A percentile compares a stretch with the other conserved stretches of the same genome.
These are phyloP conservation scores for Hapsidospora chrysogenum DNA, from an alignment of 495 filamentous ascomycete species.

Conservation along the genomic window DNA sequence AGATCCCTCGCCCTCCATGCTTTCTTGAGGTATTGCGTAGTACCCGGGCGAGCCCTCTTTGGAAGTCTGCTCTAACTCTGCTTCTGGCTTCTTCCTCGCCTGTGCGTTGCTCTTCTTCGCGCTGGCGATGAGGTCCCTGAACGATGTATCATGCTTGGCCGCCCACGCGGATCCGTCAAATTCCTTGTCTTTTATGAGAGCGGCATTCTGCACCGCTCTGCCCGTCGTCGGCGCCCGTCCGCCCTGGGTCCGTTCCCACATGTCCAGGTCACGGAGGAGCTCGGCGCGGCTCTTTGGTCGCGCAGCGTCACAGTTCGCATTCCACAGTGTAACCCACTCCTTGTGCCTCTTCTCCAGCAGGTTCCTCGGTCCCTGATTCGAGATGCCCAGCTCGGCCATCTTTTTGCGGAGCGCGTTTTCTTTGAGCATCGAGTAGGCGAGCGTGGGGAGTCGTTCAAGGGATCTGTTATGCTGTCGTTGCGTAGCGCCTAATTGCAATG, in stretches of 20 bases:
- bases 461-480: neutral
- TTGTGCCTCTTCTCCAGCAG: constrained; percentile 65
- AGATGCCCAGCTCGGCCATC: constrained; percentile 67
- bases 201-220: constrained; percentile 7
- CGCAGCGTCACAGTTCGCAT: constrained; percentile 83
- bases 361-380: constrained; percentile 43
- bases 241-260: constrained; percentile 69
- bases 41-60: no score
- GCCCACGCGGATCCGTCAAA: constrained; percentile 73
- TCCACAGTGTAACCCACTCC: constrained; percentile 93
- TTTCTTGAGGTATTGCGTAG: no score
- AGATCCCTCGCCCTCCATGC: no score
- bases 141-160: constrained; percentile 50
- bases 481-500: no score
- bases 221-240: constrained; percentile 22
- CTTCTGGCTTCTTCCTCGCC: constrained; percentile 7
- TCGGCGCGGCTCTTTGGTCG: constrained; percentile 51
- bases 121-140: constrained; percentile 55
- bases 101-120: constrained; percentile 34
- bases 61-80: constrained; percentile 3
- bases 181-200: constrained; percentile 53
- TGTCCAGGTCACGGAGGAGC: constrained; percentile 57
- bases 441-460: constrained; percentile 46
- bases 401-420: constrained; percentile 65
- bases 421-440: constrained; percentile 70